Evolutionary conservation across 148 eudicot genomes (phyloP).

Genomic region (Vaccinium vitisidaea): DNA sequence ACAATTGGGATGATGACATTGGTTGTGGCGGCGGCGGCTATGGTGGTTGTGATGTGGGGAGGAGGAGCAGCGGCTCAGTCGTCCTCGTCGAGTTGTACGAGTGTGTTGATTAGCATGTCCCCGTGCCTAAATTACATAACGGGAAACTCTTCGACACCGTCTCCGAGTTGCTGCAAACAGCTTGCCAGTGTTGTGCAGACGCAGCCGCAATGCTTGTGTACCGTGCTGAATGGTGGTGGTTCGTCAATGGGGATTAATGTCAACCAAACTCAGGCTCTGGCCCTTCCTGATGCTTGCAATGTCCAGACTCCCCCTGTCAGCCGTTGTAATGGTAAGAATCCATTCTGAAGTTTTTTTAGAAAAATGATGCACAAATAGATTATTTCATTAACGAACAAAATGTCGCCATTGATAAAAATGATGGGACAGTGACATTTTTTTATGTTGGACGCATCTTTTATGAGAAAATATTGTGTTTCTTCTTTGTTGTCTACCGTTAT

Average conservation of each 20-base stretch:
- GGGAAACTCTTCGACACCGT: constrained; percentile 52
- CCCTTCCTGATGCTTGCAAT: constrained; percentile 36
- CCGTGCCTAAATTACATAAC: constrained; percentile 60
- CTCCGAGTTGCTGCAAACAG: constrained; percentile 52
- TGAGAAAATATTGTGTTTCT: neutral
- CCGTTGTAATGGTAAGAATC: constrained; percentile 34
- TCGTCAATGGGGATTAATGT: constrained; percentile 30
- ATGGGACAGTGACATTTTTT: neutral
- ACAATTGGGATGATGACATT: neutral
- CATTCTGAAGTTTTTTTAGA: neutral
- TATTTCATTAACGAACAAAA: neutral
- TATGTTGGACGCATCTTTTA: neutral
- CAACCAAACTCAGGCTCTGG: constrained; percentile 38
- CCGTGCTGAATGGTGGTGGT: constrained; percentile 25
- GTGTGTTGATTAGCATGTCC: constrained; percentile 43
- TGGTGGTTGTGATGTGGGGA: constrained; percentile 4
- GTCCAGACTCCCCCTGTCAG: constrained; percentile 32
- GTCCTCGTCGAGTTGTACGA: constrained; percentile 30
- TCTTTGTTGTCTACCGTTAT: neutral
- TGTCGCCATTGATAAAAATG: neutral
- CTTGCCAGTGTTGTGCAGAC: constrained; percentile 27
- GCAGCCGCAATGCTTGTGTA: constrained; percentile 34
- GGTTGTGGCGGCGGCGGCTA: neutral
- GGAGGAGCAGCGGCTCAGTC: constrained; percentile 19
- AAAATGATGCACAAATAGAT: neutral